Evolutionary conservation across 306 rosid genomes (phyloP), one percentile per base, ranked within the genome.

Genomic region (Inga oerstediana): DNA sequence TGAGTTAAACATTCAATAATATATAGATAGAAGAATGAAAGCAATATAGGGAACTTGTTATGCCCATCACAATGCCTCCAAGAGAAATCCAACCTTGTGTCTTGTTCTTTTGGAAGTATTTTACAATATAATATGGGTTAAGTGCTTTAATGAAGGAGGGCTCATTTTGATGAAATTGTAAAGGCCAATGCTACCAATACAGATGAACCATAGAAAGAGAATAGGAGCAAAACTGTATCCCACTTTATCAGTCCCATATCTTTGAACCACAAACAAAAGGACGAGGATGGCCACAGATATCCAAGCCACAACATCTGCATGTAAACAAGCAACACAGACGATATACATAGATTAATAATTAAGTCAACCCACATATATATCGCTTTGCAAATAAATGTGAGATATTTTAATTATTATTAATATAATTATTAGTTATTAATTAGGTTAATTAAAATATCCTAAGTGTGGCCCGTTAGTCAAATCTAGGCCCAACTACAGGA

Each of bases 191-290:
- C 49, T 3, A 8, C 30, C 27, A 19, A 69, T 69, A 41, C 49
- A 17, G 48, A 20, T 39, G 30, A 69, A 69, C 74, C 74, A 69
- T 4, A 39, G 7, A 37, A 4, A 39, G 16, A 69, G 27, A 69
- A 69, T 17, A 1, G 74, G 74, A 39, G 74, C 74, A 69, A 69
- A 69, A 39, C 51, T 69, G 74, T 17, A 39, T 7, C 74, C 74
- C 74, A 69, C 74, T 69, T 39, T 69, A 20, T 39, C 74, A 37
- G 74, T 69, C 41, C 74, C 74, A 69, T 8, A 69, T 69, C 49
- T 69, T 69, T 69, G 51, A 19, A 69, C 51, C 49, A 9, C 14
- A 10, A 39, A 69, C 30, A 69, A 41, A 27, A 39, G 30, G 17
- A 69, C n/a, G 15, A 68, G 27, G 48, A 68, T 68, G 27, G 20